Percentiles rank a stretch among this genome's conserved stretches.
Evolutionary conservation across 345 rosid genomes (phyloP).

Genomic region (Firmiana major): DNA sequence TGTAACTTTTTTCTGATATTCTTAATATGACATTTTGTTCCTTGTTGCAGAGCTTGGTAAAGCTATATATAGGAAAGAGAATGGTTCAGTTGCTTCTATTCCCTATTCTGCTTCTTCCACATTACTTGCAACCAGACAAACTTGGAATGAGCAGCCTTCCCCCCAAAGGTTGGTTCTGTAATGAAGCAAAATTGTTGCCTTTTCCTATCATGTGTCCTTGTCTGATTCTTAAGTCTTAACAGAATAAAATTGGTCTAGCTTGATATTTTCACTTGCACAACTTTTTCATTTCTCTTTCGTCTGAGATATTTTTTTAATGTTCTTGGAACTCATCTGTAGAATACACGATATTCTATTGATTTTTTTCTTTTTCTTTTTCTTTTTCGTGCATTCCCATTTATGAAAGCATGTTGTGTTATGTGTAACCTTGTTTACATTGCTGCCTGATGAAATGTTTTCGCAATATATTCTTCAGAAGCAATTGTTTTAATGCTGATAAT

Average conservation of each 20-base stretch:
- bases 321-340: background rate
- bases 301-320: background rate
- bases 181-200: background rate
- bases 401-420: background rate
- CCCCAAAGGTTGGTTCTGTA: constrained; percentile 31
- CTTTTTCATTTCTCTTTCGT: background rate
- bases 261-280: background rate
- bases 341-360: background rate
- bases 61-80: constrained; percentile 30
- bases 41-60: constrained; percentile 35
- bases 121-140: constrained; percentile 17
- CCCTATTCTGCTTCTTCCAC: constrained; percentile 23
- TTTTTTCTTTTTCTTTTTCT: background rate
- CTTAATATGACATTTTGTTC: constrained; percentile 22
- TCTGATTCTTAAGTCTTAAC: background rate
- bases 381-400: background rate
- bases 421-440: background rate
- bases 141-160: constrained; percentile 25
- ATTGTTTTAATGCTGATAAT: constrained; percentile 31
- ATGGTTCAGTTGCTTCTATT: constrained; percentile 21
- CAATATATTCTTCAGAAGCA: constrained; percentile 20
- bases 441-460: background rate
- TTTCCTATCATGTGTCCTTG: background rate
- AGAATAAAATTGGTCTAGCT: background rate
- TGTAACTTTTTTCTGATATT: constrained; percentile 13